Base-by-base conservation (phyloP, 495 filamentous ascomycete genomes). In the Penicillium bovifimosum region DNA sequence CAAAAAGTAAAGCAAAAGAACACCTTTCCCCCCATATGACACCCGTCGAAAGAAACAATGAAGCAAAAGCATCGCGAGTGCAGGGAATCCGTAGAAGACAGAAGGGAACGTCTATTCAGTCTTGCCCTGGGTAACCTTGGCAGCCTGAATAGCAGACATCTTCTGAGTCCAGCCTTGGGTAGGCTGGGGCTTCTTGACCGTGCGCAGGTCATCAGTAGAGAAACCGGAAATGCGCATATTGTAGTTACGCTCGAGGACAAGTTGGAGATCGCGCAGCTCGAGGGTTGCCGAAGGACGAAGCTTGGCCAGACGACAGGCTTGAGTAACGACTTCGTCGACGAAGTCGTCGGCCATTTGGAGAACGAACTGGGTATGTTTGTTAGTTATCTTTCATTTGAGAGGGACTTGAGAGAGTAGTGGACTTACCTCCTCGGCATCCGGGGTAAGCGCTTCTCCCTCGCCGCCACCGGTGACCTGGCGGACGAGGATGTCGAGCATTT, bases 211-310 rank as follows among this genome's bases (percentile, higher is more conserved):
- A 61, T 98, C 93, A 27, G 88, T 87, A 5, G 90, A 84, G 70
- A 95, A 96, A 31, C 93, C 93, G 0, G 93, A 95, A 51, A 96
- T 89, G 50, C 93, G 88, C 73, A 97, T 97, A 70, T 97, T 96
- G 81, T 95, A 96, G 66, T 90, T 91, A 50, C 95, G 87, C 73
- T 98, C 93, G 14, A 98, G 85, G 20, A 96, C 85, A 29, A 96
- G 85, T 71, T 96, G 93, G 43, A 98, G 80, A 65, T 98, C 93
- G 55, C 90, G 88, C 42, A 96, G 85, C 58, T 98, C 93, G 7
- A 98, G 84, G 0, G 84, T 82, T 50, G 88, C 87, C 9, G 87
- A 90, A n/a, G 86, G 85, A 24, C 93, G 87, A 39, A 95, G 81
- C 70, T 97, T 98, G 61, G 93, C 90, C 45, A 95, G 83, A 56